Percentiles rank a stretch among this genome's conserved stretches.
Conservation (phyloP, 2,329 filamentous ascomycete species). For the Aquanectria penicillioides region DNA sequence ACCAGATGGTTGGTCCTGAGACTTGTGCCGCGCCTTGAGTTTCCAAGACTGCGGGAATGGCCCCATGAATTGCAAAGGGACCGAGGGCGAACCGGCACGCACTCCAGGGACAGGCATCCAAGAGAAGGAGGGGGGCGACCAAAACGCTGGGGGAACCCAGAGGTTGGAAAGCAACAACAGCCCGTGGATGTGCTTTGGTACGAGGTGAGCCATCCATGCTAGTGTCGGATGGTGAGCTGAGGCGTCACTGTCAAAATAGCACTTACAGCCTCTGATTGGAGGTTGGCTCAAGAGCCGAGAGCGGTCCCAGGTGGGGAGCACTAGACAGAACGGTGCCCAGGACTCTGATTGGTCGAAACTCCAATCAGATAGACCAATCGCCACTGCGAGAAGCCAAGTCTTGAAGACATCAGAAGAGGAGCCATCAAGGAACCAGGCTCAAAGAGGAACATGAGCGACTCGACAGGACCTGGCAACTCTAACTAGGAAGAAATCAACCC, state of each 20-base stretch:
- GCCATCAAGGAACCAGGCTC: conserved; percentile 35
- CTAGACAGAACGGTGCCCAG: conserved; percentile 22
- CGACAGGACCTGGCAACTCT: conserved; percentile 24
- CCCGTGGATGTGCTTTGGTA: conserved; percentile 36
- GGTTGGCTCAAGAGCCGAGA: conserved; percentile 29
- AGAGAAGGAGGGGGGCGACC: conserved; percentile 18
- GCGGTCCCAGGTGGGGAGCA: conserved; percentile 36
- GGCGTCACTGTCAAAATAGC: conserved; percentile 46
- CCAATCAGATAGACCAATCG: conserved; percentile 28
- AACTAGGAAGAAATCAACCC: conserved; percentile 13
- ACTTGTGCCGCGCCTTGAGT: conserved; percentile 26
- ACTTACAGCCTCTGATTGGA: conserved; percentile 45
- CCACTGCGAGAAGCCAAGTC: conserved; percentile 26
- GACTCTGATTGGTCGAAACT: conserved; percentile 35
- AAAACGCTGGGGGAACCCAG: conserved; percentile 27
- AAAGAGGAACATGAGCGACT: conserved; percentile 40
- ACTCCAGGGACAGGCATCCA: conserved; percentile 23
- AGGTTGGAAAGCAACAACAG: conserved; percentile 34
- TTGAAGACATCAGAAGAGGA: conserved; percentile 22
- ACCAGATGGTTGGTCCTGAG: conserved; percentile 44
- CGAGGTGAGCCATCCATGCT: conserved; percentile 42
- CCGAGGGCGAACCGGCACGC: conserved; percentile 30
- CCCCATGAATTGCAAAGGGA: conserved; percentile 40
- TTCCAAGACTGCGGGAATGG: conserved; percentile 34
- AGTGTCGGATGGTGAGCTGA: conserved; percentile 47